phyloP scores from a whole-genome alignment of 179 eudicot genomes.

The Vitellaria paradoxa region DNA sequence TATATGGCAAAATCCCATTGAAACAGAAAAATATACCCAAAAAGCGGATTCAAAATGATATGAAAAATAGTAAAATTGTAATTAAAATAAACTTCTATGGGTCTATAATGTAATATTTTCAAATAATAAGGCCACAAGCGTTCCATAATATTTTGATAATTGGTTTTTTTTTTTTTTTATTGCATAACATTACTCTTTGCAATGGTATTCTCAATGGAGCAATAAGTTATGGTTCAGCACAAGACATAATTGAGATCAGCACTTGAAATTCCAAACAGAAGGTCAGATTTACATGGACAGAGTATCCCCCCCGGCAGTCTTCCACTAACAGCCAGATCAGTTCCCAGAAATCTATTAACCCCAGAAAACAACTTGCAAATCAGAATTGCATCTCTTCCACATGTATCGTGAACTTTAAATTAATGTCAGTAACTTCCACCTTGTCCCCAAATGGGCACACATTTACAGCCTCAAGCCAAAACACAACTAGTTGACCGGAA shows the following conservation, averaged over 20 bases:
- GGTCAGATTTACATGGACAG: conserved; percentile 2
- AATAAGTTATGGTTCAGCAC: not conserved
- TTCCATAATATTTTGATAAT: too few relatives aligned
- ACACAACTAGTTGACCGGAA: not conserved
- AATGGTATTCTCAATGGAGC: not conserved
- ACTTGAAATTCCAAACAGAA: not conserved
- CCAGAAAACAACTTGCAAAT: conserved; percentile 3
- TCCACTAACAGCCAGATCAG: not conserved
- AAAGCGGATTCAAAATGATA: too few relatives aligned
- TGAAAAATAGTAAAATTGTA: too few relatives aligned
- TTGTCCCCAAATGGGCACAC: not conserved
- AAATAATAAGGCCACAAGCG: too few relatives aligned
- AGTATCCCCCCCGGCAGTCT: not conserved
- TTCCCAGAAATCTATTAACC: not conserved
- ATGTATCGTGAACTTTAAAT: not conserved
- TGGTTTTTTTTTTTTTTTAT: too few relatives aligned
- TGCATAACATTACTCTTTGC: too few relatives aligned
- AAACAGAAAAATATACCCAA: too few relatives aligned
- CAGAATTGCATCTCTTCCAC: not conserved
- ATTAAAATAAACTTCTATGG: too few relatives aligned
- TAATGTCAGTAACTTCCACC: not conserved
- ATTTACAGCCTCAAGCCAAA: not conserved
- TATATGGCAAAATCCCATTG: too few relatives aligned
- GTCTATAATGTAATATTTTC: too few relatives aligned
- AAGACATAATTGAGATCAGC: not conserved